Conservation (phyloP, 2,329 filamentous ascomycete genomes). For the Didymella exigua region DNA sequence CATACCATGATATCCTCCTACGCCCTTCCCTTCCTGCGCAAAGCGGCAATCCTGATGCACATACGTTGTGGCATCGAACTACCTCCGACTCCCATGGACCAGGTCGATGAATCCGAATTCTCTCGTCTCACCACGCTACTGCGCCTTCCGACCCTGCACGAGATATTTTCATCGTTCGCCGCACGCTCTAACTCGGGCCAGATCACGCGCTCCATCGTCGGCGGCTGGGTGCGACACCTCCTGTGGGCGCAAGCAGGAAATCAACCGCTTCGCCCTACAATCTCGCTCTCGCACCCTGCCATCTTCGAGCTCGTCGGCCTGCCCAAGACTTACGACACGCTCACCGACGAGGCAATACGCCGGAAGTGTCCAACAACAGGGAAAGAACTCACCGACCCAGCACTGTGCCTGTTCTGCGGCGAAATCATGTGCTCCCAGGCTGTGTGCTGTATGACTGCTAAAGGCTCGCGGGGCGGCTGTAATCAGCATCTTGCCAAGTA, state of each 20-base stretch:
- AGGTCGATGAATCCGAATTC: slow-evolving; percentile 74
- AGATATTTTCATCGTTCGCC: slow-evolving; percentile 70
- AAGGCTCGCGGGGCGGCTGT: slow-evolving; percentile 62
- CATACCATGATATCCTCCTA: slow-evolving; percentile 71
- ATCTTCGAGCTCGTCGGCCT: slow-evolving; percentile 95
- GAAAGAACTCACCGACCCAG: slow-evolving; percentile 88
- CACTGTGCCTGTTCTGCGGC: slow-evolving; percentile 91
- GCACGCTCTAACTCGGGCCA: slow-evolving; percentile 35
- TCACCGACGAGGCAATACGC: slow-evolving; percentile 90
- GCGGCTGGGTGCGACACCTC: slow-evolving; percentile 77
- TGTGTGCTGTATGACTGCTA: slow-evolving; percentile 80
- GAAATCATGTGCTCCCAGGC: slow-evolving; percentile 97
- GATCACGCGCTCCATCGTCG: slow-evolving; percentile 58
- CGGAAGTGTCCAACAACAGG: slow-evolving; percentile 85
- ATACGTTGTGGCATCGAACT: slow-evolving; percentile 90
- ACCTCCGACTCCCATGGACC: slow-evolving; percentile 62
- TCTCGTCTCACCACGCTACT: slow-evolving; percentile 79
- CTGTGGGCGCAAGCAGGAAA: slow-evolving; percentile 46
- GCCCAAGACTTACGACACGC: slow-evolving; percentile 86
- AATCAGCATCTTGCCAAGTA: slow-evolving; percentile 89
- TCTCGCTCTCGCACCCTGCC: slow-evolving; percentile 75
- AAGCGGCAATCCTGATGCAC: slow-evolving; percentile 81
- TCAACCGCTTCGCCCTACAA: slow-evolving; percentile 50
- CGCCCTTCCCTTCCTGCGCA: slow-evolving; percentile 87
- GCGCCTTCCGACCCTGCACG: slow-evolving; percentile 76